Conservation (phyloP, 1,284 basidiomycete genomes). For the Cryptococcus jaspeensis region DNA sequence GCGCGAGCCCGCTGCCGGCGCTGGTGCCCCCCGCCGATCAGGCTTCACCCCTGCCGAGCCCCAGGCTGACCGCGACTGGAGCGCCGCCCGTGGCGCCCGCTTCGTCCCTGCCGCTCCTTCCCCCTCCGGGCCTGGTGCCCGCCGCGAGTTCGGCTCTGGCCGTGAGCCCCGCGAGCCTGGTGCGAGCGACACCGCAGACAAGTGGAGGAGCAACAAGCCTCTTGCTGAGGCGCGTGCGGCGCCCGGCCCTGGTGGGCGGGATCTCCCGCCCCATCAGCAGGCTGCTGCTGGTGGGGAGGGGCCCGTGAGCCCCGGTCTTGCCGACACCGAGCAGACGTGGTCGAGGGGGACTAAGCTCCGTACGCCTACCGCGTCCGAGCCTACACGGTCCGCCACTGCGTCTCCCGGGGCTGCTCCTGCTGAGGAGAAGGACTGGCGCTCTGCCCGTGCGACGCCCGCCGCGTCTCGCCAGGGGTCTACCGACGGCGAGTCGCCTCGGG, state of each 20-base stretch:
- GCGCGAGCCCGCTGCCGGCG: conserved; percentile 35
- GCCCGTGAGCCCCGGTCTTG: conserved; percentile 48
- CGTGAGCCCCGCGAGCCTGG: conserved; percentile 21
- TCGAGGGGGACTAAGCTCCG: conserved; percentile 49
- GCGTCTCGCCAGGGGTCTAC: conserved; percentile 25
- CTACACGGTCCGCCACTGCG: conserved; percentile 17
- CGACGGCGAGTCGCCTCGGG: conserved; percentile 57
- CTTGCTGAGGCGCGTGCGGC: conserved; percentile 26
- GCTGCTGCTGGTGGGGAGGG: conserved; percentile 2
- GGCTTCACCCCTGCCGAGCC: conserved; percentile 31
- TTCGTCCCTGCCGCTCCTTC: conserved; percentile 48
- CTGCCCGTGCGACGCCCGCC: conserved; percentile 26
- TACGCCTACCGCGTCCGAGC: conserved; percentile 25
- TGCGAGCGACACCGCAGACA: conserved; percentile 53
- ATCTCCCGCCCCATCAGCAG: conserved; percentile 37
- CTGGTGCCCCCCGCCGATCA: conserved; percentile 20
- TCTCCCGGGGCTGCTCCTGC: conserved; percentile 14
- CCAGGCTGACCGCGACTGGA: conserved; percentile 51
- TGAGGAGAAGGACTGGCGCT: conserved; percentile 45
- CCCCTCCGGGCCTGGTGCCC: conserved; percentile 13
- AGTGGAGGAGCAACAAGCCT: conserved; percentile 55
- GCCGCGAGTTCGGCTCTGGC: conserved; percentile 33
- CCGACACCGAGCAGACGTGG: conserved; percentile 71
- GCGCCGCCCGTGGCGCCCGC: conserved; percentile 51
- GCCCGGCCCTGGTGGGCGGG: conserved; percentile 13